Base-by-base conservation (phyloP, 306 rosid species). In the Rosa persica region DNA sequence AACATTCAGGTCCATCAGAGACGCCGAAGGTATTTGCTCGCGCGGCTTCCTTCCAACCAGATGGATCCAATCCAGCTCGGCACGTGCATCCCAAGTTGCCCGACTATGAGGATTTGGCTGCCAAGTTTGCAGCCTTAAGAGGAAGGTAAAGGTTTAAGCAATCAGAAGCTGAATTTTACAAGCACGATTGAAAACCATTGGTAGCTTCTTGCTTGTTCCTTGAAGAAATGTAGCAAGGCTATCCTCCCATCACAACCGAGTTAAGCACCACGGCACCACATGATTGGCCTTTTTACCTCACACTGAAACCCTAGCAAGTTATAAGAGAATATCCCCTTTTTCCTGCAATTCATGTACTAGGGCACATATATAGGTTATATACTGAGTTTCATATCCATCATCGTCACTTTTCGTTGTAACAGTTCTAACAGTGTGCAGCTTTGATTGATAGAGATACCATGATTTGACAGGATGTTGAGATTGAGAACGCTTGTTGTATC, bases 31-130 rank as follows among this genome's bases (percentile, higher is more conserved):
- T 86, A 23, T 89, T 66, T 79, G 44, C 86, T 72, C 93, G 99
- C 20, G 98, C 94, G n/a, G 88, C 94, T 78, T 86, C 99, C 64
- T 86, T 93, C 78, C 98, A 95, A 87, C 87, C 89, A 13, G 90
- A 89, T 79, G 61, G 89, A 69, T 87, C 90, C 70, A 82, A 58
- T 1, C 88, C 79, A 76, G 94, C 98, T 71, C 81, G 82, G 69
- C 98, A 93, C 13, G 99, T 95, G 77, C 99, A 95, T 82, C 99
- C 99, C n/a, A 95, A 95, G 61, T 80, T 95, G 75, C 99, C 98
- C 0, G 92, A 93, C 82, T 95, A 84, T 76, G 99, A 93, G 71
- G 97, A 91, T 85, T 82, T 95, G 84, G 92, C 96, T 72, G 93
- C 93, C 54, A 87, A 85, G 75, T 85, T 95, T 88, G 98, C 97